Conservation (phyloP, 2,329 filamentous ascomycete genomes). For the Monilinia vaccinii-corymbosi region DNA sequence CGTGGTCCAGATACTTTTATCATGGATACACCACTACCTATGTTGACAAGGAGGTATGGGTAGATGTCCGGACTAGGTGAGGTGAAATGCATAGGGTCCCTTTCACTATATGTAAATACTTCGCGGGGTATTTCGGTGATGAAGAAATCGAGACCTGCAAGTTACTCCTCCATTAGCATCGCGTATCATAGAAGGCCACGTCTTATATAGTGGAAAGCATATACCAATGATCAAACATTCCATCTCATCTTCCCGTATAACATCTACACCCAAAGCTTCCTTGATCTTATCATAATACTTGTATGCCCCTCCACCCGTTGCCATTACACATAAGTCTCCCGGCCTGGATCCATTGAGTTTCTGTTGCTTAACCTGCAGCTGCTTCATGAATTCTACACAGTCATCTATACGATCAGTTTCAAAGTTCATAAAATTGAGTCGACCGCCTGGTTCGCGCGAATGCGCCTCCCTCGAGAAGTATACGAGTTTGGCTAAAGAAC, state of each 20-base stretch:
- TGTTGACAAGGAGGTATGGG: slow-evolving; percentile 95
- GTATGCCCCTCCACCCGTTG: slow-evolving; percentile 90
- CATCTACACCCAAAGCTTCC: slow-evolving; percentile 74
- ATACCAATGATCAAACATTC: slow-evolving; percentile 90
- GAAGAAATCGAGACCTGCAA: slow-evolving; percentile 85
- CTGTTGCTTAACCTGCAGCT: slow-evolving; percentile 74
- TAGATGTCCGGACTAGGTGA: slow-evolving; percentile 75
- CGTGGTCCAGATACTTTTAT: slow-evolving; percentile 90
- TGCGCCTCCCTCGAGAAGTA: slow-evolving; percentile 89
- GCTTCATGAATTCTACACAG: slow-evolving; percentile 84
- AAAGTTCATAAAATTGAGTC: slow-evolving; percentile 91
- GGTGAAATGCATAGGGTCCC: slow-evolving; percentile 82
- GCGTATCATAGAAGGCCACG: background rate
- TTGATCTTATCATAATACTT: slow-evolving; percentile 93
- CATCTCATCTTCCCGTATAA: slow-evolving; percentile 95
- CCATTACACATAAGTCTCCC: slow-evolving; percentile 80
- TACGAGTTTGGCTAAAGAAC: slow-evolving; percentile 89
- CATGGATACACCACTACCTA: slow-evolving; percentile 93
- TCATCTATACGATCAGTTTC: slow-evolving; percentile 92
- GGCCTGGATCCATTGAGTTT: slow-evolving; percentile 62
- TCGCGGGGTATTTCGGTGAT: slow-evolving; percentile 96
- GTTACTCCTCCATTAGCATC: background rate
- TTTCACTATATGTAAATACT: slow-evolving; percentile 93
- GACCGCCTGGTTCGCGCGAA: slow-evolving; percentile 71
- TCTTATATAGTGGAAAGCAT: slow-evolving; percentile 15